Percentiles rank a stretch among this genome's conserved stretches.
phyloP scores from a whole-genome alignment of 768 basidiomycete species.

The Boletales sp. region DNA sequence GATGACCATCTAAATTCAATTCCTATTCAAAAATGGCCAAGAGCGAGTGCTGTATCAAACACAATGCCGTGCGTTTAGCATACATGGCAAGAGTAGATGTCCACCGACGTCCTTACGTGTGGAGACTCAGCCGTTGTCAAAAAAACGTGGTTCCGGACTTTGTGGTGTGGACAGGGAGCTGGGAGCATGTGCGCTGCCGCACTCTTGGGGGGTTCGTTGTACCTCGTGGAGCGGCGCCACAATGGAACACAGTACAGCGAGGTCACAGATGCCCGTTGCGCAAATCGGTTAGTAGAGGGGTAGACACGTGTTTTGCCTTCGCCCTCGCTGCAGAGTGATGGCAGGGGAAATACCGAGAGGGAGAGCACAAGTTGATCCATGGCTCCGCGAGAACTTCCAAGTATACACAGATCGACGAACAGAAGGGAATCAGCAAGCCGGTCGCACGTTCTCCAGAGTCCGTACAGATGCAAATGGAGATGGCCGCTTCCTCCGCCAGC shows the following conservation, averaged over 20 bases:
- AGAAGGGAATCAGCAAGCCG: not conserved
- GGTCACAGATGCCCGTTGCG: not conserved
- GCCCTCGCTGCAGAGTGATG: not conserved
- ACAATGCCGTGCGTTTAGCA: too few species aligned
- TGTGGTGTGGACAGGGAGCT: too few species aligned
- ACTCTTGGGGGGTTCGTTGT: too few species aligned
- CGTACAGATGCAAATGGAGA: too few species aligned
- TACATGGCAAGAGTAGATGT: too few species aligned
- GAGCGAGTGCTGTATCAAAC: too few species aligned
- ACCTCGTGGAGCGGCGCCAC: not conserved
- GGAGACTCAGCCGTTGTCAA: too few species aligned
- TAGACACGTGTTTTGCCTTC: not conserved
- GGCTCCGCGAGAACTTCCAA: not conserved
- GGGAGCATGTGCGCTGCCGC: too few species aligned
- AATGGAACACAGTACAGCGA: not conserved
- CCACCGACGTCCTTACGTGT: too few species aligned
- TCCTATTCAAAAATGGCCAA: too few species aligned
- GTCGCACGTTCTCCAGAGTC: not conserved
- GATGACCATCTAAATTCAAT: too few species aligned
- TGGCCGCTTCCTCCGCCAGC: constrained; percentile 3
- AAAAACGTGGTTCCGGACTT: too few species aligned
- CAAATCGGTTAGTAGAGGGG: not conserved
- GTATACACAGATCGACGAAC: not conserved
- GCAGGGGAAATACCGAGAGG: not conserved
- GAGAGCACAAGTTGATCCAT: not conserved